These are phyloP conservation scores for Chlamydomonas sp. DNA, from an alignment of 139 green algal species.

Conservation along the genomic window DNA sequence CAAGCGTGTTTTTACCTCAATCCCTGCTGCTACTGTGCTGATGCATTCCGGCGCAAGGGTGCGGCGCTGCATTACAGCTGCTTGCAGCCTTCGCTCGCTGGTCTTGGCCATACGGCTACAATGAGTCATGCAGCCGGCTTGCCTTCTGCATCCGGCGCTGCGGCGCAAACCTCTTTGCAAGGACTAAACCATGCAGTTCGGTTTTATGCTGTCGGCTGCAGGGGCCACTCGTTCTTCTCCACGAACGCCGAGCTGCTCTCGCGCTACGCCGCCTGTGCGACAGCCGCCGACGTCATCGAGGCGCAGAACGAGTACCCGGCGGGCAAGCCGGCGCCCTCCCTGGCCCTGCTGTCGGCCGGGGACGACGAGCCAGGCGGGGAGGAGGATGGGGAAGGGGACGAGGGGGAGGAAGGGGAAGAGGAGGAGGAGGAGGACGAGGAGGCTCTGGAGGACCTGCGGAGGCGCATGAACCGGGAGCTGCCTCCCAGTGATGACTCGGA, in stretches of 20 bases:
- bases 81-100: no score
- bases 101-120: no score
- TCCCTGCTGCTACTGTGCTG: no score
- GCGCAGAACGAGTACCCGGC: constrained; percentile 78
- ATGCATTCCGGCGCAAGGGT: no score
- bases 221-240: constrained; percentile 92
- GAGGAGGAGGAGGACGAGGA: constrained; percentile 31
- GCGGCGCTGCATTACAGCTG: no score
- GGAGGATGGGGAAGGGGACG: constrained; percentile 10
- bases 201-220: constrained; percentile 42
- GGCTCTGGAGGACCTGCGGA: constrained; percentile 35
- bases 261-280: constrained; percentile 81
- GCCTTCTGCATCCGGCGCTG: no score
- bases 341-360: background rate
- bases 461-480: constrained; percentile 57
- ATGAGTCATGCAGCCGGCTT: no score
- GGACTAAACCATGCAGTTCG: no score
- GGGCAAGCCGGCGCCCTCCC: constrained; percentile 11
- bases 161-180: no score
- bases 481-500: constrained; percentile 42
- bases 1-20: no score
- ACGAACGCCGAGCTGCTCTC: constrained; percentile 91
- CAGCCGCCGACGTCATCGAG: constrained; percentile 81
- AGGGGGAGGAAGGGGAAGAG: constrained; percentile 8
- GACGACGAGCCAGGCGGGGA: constrained; percentile 34